Conservation (phyloP, 768 basidiomycete species). For the Suillus clintonianus region DNA sequence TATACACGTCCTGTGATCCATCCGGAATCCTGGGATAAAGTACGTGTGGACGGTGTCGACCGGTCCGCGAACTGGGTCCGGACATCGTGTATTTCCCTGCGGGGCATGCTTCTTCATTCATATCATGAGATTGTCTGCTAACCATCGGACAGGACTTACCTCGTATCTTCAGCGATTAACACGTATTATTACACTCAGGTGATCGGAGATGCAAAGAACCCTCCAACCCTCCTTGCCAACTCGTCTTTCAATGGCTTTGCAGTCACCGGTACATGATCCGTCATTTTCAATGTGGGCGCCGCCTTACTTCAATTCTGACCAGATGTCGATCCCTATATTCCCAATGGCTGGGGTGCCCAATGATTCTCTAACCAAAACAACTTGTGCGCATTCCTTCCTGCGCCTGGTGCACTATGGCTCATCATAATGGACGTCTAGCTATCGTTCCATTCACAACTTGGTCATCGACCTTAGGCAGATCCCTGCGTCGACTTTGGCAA, state of each 20-base stretch:
- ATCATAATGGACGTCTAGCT: constrained; percentile 45
- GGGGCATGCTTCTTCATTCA: constrained; percentile 46
- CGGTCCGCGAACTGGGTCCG: constrained; percentile 5
- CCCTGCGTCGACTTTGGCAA: constrained; percentile 56
- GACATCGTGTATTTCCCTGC: constrained; percentile 77
- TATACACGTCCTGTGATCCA: neutral
- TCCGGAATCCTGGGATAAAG: neutral
- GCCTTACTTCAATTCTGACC: neutral
- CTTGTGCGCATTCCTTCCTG: constrained; percentile 46
- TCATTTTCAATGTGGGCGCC: neutral
- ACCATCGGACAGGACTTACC: constrained; percentile 52
- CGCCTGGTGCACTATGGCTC: neutral
- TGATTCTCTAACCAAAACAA: constrained; percentile 66
- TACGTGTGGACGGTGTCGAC: neutral
- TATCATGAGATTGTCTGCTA: neutral
- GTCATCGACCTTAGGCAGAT: constrained; percentile 67
- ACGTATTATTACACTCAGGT: constrained; percentile 79
- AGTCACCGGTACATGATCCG: constrained; percentile 59
- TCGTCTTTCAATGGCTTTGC: constrained; percentile 67
- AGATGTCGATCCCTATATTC: constrained; percentile 78
- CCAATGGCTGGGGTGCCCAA: constrained; percentile 59
- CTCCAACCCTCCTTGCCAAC: constrained; percentile 67
- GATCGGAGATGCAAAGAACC: constrained; percentile 70
- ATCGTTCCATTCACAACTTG: constrained; percentile 73
- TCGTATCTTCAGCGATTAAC: constrained; percentile 66